Percentiles rank a stretch among this genome's conserved stretches.
Conservation (phyloP, 768 basidiomycete genomes). For the Podaxis sp. region DNA sequence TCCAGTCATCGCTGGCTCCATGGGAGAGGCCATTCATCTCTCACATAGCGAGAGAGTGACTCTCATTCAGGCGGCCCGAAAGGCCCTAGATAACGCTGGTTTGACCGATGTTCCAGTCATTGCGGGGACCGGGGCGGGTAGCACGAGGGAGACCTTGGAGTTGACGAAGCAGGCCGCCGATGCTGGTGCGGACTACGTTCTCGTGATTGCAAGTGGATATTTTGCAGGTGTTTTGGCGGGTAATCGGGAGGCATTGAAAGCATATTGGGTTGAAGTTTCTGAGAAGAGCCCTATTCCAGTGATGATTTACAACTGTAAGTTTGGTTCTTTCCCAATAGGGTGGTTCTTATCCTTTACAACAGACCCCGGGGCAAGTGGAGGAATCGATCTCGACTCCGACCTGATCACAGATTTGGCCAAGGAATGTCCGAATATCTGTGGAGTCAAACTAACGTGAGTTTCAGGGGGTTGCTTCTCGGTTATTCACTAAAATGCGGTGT, state of each 20-base stretch:
- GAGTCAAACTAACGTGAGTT: conserved; percentile 87
- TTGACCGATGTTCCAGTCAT: conserved; percentile 64
- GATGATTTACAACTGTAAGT: conserved; percentile 85
- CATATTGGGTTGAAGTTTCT: conserved; percentile 75
- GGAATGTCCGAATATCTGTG: conserved; percentile 75
- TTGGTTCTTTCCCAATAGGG: not conserved
- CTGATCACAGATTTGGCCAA: conserved; percentile 77
- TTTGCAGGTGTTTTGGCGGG: conserved; percentile 73
- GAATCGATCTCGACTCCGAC: conserved; percentile 91
- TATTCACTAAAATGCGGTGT: conserved; percentile 15
- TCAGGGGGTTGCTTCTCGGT: not conserved
- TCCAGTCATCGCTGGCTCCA: conserved; percentile 76
- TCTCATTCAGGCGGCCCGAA: conserved; percentile 67
- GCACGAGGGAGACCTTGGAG: conserved; percentile 80
- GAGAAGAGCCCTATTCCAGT: conserved; percentile 84
- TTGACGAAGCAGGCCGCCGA: conserved; percentile 74
- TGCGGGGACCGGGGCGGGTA: conserved; percentile 80
- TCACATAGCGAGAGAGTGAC: conserved; percentile 64
- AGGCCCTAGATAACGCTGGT: conserved; percentile 67
- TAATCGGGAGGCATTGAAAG: conserved; percentile 69
- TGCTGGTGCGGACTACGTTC: conserved; percentile 84
- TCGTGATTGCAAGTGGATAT: conserved; percentile 87
- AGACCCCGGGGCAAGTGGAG: conserved; percentile 88
- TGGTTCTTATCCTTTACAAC: conserved; percentile 17
- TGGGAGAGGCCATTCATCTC: conserved; percentile 83